Percentiles rank a stretch among this genome's conserved stretches.
phyloP scores from a whole-genome alignment of 2,329 filamentous ascomycete genomes.

The Neurospora sp. region DNA sequence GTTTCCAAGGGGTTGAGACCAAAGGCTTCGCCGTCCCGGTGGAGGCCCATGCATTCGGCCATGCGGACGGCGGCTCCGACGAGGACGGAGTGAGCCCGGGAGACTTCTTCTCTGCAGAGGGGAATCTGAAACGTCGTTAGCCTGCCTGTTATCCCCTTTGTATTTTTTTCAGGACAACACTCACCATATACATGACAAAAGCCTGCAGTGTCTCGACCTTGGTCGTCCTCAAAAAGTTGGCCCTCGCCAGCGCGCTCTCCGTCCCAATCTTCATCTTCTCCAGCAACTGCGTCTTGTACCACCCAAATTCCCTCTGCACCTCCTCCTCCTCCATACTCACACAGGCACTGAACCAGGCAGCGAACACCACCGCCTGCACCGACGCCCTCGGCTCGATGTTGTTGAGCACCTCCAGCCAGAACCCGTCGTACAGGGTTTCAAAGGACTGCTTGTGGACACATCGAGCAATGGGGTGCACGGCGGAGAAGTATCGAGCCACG shows the following conservation, averaged over 20 bases:
- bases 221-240: constrained; percentile 61
- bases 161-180: constrained; percentile 16
- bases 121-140: constrained; percentile 43
- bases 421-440: constrained; percentile 51
- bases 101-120: constrained; percentile 62
- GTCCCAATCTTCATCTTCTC: constrained; percentile 55
- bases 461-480: constrained; percentile 60
- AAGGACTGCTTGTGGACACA: constrained; percentile 60
- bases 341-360: constrained; percentile 58
- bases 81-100: constrained; percentile 62
- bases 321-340: constrained; percentile 52
- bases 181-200: constrained; percentile 66
- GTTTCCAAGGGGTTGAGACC: constrained; percentile 57
- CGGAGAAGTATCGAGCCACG: constrained; percentile 55
- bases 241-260: constrained; percentile 57
- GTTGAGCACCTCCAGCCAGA: constrained; percentile 53
- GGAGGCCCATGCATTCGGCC: constrained; percentile 68
- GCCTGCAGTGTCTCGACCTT: constrained; percentile 68
- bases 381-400: constrained; percentile 54
- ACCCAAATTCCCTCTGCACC: constrained; percentile 40
- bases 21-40: constrained; percentile 60
- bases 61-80: constrained; percentile 63
- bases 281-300: constrained; percentile 46
- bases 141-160: neutral
- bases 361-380: constrained; percentile 59